A percentile compares a stretch with the other conserved stretches of the same genome.
phyloP scores from a whole-genome alignment of 2,329 filamentous ascomycete species.

The Trichoderma koningii region DNA sequence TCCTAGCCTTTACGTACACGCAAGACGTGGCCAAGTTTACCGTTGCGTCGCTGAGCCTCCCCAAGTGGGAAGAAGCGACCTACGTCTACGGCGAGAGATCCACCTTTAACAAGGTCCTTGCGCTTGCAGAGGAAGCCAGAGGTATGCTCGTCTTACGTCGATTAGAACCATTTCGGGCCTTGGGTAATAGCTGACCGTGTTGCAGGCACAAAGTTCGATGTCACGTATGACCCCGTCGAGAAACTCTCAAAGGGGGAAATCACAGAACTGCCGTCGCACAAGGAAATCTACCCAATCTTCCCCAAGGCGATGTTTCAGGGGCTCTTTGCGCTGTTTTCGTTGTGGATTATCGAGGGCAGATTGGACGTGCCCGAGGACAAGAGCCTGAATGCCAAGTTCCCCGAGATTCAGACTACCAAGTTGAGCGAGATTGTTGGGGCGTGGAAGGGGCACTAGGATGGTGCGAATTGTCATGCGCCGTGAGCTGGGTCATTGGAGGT shows the following conservation, averaged over 20 bases:
- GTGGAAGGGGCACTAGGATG: constrained; percentile 8
- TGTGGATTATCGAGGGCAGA: constrained; percentile 1
- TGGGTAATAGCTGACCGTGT: neutral
- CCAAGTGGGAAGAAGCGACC: constrained; percentile 13
- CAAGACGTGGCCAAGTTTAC: constrained; percentile 13
- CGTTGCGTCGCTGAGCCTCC: neutral
- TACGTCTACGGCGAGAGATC: constrained; percentile 10
- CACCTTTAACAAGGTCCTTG: constrained; percentile 1
- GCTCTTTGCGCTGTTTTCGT: neutral
- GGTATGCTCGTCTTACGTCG: neutral
- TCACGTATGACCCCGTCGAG: neutral
- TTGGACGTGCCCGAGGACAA: neutral
- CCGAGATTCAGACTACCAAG: constrained; percentile 16
- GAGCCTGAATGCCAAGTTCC: constrained; percentile 18
- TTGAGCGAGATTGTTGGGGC: constrained; percentile 16
- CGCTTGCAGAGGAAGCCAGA: constrained; percentile 7
- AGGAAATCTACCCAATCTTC: neutral
- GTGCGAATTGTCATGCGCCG: too few species aligned
- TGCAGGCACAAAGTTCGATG: constrained; percentile 13
- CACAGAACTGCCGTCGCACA: constrained; percentile 15
- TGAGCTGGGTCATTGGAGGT: too few species aligned
- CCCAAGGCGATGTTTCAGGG: constrained; percentile 1
- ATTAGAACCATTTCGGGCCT: rapidly evolving
- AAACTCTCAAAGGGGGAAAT: constrained; percentile 15
- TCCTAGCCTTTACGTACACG: constrained; percentile 16